These are phyloP conservation scores for Venturia carpophila DNA, from an alignment of 2,329 filamentous ascomycete species.

Conservation along the genomic window DNA sequence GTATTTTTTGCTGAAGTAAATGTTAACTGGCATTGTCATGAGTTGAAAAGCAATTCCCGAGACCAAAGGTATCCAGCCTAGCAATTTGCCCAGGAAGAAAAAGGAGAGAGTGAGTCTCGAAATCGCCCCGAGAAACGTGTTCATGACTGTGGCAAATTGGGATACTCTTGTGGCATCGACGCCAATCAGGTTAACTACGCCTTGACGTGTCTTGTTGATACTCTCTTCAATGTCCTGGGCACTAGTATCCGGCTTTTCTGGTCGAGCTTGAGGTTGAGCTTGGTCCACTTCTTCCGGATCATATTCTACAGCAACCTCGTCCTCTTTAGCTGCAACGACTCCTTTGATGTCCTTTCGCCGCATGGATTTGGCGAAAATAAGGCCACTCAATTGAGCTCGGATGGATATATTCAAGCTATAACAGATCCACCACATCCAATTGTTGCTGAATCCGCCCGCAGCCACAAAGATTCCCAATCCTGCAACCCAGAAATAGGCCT, in stretches of 20 bases:
- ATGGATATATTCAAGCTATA: constrained; percentile 55
- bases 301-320: constrained; percentile 33
- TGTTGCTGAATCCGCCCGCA: constrained; percentile 50
- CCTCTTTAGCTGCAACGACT: constrained; percentile 22
- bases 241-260: constrained; percentile 18
- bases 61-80: constrained; percentile 63
- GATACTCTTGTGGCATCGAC: constrained; percentile 64
- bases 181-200: constrained; percentile 70
- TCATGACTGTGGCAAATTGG: constrained; percentile 60
- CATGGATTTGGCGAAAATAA: constrained; percentile 71
- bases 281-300: constrained; percentile 30
- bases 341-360: constrained; percentile 69
- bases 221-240: constrained; percentile 39
- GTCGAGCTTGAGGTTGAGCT: constrained; percentile 23
- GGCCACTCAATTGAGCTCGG: constrained; percentile 59
- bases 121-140: constrained; percentile 54
- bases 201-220: constrained; percentile 55
- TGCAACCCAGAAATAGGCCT: constrained; percentile 60
- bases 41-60: constrained; percentile 58
- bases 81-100: constrained; percentile 56
- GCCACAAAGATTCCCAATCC: constrained; percentile 55
- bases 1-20: constrained; percentile 58
- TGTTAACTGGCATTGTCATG: constrained; percentile 60
- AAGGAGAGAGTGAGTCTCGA: constrained; percentile 60
- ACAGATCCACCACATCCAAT: constrained; percentile 42